Conservation (phyloP, 805 yeast genomes). For the Hanseniaspora clermontiae region DNA sequence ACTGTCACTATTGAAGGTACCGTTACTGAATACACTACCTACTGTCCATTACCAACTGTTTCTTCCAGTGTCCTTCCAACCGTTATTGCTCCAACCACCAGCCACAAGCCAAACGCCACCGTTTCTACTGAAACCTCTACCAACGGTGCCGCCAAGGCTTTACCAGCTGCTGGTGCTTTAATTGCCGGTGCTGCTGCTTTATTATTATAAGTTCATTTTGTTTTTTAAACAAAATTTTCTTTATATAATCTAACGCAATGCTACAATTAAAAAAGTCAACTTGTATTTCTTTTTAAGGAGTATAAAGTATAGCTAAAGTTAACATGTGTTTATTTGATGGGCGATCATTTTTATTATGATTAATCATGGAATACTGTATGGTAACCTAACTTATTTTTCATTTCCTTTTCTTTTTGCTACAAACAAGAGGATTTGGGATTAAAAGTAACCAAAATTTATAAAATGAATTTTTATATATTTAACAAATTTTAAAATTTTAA, state of each 20-base stretch:
- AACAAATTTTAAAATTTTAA: neutral
- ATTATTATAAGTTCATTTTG: constrained; percentile 30
- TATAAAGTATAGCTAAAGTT: constrained; percentile 4
- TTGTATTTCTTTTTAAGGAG: neutral
- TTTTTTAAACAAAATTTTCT: neutral
- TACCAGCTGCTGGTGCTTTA: constrained; percentile 38
- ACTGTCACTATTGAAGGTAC: constrained; percentile 28
- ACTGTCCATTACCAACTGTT: constrained; percentile 21
- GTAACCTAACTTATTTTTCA: constrained; percentile 6
- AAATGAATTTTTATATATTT: constrained; percentile 1
- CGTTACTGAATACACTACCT: constrained; percentile 30
- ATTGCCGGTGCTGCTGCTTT: constrained; percentile 50
- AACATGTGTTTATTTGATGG: constrained; percentile 9
- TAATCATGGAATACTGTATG: constrained; percentile 11
- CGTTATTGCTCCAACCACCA: constrained; percentile 15
- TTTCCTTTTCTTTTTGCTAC: neutral
- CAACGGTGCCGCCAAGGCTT: constrained; percentile 34
- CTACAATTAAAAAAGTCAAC: neutral
- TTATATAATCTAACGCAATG: neutral
- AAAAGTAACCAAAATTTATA: neutral
- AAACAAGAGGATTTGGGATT: neutral
- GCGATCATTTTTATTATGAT: constrained; percentile 10
- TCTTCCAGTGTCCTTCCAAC: neutral
- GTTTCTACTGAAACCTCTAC: constrained; percentile 27
- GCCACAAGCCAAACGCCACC: constrained; percentile 1